Percentiles rank a stretch among this genome's conserved stretches.
phyloP scores from a whole-genome alignment of 2,329 filamentous ascomycete genomes.

The Cadophora luteo-olivacea region DNA sequence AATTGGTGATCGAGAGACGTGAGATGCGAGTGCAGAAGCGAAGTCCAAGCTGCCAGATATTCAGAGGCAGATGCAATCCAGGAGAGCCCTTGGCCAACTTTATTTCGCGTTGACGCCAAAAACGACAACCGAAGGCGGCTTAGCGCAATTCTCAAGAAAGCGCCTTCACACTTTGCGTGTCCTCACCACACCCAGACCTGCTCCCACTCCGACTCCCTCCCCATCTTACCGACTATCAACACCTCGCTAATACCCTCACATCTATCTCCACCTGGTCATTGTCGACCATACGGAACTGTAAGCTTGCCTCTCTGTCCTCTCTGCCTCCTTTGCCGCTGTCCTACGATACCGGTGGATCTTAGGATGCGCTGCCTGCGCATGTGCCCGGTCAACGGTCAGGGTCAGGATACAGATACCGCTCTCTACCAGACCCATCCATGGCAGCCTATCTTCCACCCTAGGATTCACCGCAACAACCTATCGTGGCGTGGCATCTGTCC shows the following conservation, averaged over 20 bases:
- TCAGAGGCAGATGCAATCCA: constrained; percentile 8
- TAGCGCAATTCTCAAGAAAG: constrained; percentile 18
- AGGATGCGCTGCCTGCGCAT: constrained; percentile 36
- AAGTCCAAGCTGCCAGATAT: constrained; percentile 4
- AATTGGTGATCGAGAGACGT: background rate
- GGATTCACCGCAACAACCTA: constrained; percentile 29
- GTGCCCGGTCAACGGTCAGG: constrained; percentile 20
- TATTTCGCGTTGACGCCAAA: constrained; percentile 13
- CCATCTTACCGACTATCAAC: constrained; percentile 40
- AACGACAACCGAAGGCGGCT: background rate
- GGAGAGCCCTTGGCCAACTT: background rate
- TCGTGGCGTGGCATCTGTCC: constrained; percentile 38
- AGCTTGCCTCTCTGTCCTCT: constrained; percentile 30
- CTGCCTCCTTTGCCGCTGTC: constrained; percentile 16
- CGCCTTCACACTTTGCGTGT: constrained; percentile 34
- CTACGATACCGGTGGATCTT: constrained; percentile 21
- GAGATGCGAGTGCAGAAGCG: background rate
- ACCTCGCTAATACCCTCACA: constrained; percentile 42
- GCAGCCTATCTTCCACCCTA: constrained; percentile 35
- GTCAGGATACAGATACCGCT: constrained; percentile 31
- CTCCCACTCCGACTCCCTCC: constrained; percentile 25
- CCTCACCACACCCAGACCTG: constrained; percentile 23
- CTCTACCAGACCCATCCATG: constrained; percentile 28
- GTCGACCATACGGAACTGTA: constrained; percentile 40
- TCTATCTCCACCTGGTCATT: constrained; percentile 42